Conservation (phyloP, 2,329 filamentous ascomycete species). For the Polychaeton citri region DNA sequence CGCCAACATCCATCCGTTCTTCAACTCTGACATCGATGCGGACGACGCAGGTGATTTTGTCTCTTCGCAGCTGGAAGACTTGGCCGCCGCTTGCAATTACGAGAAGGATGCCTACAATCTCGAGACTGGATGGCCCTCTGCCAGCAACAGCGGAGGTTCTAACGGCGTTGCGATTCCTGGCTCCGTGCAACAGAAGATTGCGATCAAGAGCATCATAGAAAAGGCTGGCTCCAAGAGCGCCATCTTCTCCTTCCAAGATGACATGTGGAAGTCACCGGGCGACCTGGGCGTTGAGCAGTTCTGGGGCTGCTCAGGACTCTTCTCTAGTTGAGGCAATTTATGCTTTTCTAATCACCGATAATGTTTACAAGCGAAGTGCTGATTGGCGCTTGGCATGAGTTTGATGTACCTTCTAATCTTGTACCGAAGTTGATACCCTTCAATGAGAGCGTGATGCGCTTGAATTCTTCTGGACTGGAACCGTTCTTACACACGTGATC, state of each 20-base stretch:
- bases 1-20: slow-evolving; percentile 88
- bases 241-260: slow-evolving; percentile 71
- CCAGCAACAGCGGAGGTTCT: slow-evolving; percentile 37
- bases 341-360: slow-evolving; percentile 2
- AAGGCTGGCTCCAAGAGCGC: slow-evolving; percentile 54
- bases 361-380: slow-evolving; percentile 1
- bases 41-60: slow-evolving; percentile 64
- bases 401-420: not conserved
- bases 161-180: slow-evolving; percentile 65
- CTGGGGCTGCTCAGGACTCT: slow-evolving; percentile 51
- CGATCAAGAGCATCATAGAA: slow-evolving; percentile 58
- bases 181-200: slow-evolving; percentile 50
- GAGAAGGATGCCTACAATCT: slow-evolving; percentile 62
- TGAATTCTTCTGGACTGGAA: too few species aligned
- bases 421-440: not conserved
- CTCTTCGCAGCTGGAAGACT: slow-evolving; percentile 54
- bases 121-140: slow-evolving; percentile 80
- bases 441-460: too few species aligned
- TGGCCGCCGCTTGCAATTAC: slow-evolving; percentile 55
- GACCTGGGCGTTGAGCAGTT: slow-evolving; percentile 61
- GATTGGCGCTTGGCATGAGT: not conserved
- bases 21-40: slow-evolving; percentile 59
- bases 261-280: slow-evolving; percentile 67
- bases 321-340: slow-evolving; percentile 5
- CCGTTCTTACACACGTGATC: too few species aligned